These are phyloP conservation scores for Lactarius indigo DNA, from an alignment of 768 basidiomycete genomes.

Conservation along the genomic window DNA sequence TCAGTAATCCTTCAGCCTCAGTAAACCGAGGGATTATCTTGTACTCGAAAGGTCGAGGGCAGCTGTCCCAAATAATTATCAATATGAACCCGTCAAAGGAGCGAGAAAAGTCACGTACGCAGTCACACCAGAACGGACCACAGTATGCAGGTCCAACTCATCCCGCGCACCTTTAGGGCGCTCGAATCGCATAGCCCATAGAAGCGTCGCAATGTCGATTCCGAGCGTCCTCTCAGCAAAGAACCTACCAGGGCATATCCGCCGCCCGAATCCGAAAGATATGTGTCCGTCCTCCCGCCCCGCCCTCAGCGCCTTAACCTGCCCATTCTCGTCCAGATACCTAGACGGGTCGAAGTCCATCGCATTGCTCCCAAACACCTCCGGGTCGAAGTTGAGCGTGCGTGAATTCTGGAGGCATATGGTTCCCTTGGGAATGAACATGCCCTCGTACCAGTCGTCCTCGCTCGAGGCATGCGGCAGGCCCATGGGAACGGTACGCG, in stretches of 20 bases:
- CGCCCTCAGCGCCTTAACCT: neutral
- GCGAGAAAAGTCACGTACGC: neutral
- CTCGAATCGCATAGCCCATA: neutral
- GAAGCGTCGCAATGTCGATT: neutral
- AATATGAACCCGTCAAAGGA: too few relatives aligned
- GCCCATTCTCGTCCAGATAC: neutral
- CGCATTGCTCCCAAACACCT: neutral
- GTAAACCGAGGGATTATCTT: too few relatives aligned
- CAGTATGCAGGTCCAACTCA: neutral
- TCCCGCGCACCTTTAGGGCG: neutral
- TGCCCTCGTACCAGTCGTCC: constrained; percentile 13
- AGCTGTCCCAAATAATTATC: too few relatives aligned
- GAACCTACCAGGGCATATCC: neutral
- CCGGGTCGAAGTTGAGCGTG: neutral
- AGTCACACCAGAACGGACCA: neutral
- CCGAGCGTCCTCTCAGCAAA: neutral
- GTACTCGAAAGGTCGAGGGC: too few relatives aligned
- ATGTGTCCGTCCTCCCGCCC: neutral
- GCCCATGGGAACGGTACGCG: constrained; percentile 29
- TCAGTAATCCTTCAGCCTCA: too few relatives aligned
- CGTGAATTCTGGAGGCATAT: too few relatives aligned
- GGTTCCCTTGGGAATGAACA: neutral
- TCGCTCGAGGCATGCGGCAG: neutral
- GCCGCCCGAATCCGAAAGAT: neutral
- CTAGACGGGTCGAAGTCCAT: neutral